Evolutionary conservation across 177 flowering plant species (phyloP), one percentile per base, ranked within the genome.

Genomic region (Telopea speciosissima): DNA sequence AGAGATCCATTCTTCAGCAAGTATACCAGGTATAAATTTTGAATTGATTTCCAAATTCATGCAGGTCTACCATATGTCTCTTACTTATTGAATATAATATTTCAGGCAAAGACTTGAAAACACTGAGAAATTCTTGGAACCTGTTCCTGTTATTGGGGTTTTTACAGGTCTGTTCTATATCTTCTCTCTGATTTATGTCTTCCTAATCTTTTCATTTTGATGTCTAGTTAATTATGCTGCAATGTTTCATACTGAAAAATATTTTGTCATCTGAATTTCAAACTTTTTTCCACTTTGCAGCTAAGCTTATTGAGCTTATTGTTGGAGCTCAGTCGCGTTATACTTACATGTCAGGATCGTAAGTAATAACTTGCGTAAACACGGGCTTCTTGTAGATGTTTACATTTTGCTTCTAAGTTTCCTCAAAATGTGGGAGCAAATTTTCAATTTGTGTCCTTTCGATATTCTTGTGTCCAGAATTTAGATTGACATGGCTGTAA

Each of bases 331-430:
- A 93, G 72, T 80, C 97, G 8, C 86, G 99, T 66, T 93, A 91
- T 76, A 96, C 98, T 58, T 96, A 93, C 85, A 91, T 87, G 85
- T 91, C 98, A 3, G 99, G 93, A 71, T 91, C 99, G 65, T 95
- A 74, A 82, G 36, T 65, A 24, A 65, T 73, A 77, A 78, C 44
- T 49, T 28, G 24, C 19, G 17, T 13, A 11, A n/a, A 58, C 61
- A 65, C 63, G 66, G 62, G 68, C 64, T 25, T 52, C 28, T 12
- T 13, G 17, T 16, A 49, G 16, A 45, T 44, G 56, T 61, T 21
- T 72, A 65, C 42, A 33, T 40, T 67, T 24, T 69, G 64, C 36
- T 60, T 28, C 67, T 62, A 40, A 64, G 62, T 68, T 58, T 66
- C 56, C 54, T 5, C 19, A 49, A 49, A 12, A 12, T 22, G 61